Evolutionary conservation across 176 grass and related monocot species (phyloP), one percentile per base, ranked within the genome.

Genomic region (Pontederia paniculata): DNA sequence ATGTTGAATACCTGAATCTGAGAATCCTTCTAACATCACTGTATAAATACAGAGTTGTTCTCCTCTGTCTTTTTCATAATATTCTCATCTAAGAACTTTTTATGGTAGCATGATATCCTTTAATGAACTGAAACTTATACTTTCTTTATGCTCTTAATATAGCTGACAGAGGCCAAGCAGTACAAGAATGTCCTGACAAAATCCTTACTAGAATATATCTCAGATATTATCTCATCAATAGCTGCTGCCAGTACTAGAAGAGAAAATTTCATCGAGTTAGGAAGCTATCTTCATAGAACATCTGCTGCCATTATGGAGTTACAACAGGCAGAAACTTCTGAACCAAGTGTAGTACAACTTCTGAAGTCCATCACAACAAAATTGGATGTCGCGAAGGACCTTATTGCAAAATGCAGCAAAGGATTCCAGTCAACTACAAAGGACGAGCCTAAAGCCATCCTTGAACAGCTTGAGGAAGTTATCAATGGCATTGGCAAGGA

Each of bases 321-420:
- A 63, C 75, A 82, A 53, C 70, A 43, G 3, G 60, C 9, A 20
- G 56, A 74, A 42, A 64, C 72, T 62, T 73, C 75, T 0, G 58
- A 50, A 3, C 42, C 52, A 61, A 65, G 70, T 12, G 46, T 60
- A 11, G 54, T 65, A 12, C 68, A 82, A 8, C 14, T 68, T 8
- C 57, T 88, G 2, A 61, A 88, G 41, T 88, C 89, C 23, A 28
- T 99, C 2, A 73, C 80, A 22, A 68, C 72, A 0, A 99, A 88
- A 21, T 78, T 93, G 7, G 81, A 88, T 23, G 71, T 79, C 1
- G 83, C 87, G 23, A 93, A 91, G 75, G 80, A 93, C 31, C 70
- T 93, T 0, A 9, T 88, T 20, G 47, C 66, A 0, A 77, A 67
- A 54, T 99, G 80, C 75, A 64, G 58, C 1, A 75, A 44, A 2